Evolutionary conservation across 345 rosid genomes (phyloP), one percentile per base, ranked within the genome.

Genomic region (Kernera saxatilis): DNA sequence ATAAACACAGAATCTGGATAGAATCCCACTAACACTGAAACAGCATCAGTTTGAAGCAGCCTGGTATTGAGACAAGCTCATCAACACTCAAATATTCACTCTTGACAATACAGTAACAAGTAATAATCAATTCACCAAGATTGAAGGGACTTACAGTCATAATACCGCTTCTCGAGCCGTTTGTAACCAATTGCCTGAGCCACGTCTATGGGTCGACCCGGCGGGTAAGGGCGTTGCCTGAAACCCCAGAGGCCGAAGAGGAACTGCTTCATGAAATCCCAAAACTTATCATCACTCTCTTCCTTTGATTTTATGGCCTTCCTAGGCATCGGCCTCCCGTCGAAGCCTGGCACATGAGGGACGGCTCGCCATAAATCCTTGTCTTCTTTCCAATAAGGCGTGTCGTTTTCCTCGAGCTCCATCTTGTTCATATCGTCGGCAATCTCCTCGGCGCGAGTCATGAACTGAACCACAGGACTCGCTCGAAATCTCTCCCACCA

Each of bases 181-280:
- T 93, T 84, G 65, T 86, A 93, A 19, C 97, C 97, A 51, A 93
- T 85, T 8, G 98, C 98, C 77, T 93, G 98, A 43, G 97, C 93
- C 41, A 88, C 90, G 69, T 93, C 95, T 18, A 86, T 84, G 30
- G 98, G 97, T 50, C 87, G 79, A 55, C 93, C 84, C 0, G 90
- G 84, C 0, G 97, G 97, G 78, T 93, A 93, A 5, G 98, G 97
- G 36, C 98, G 72, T 61, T 90, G 97, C 10, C 93, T 66, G 72
- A 87, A 93, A 17, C 98, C 98, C 98, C 96, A 90, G 6, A 93
- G 91, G 1, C 98, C 95, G 15, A 93, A 88, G 46, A 81, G 80
- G 74, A 93, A 90, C 84, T 93, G 92, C 73, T 77, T 82, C 61
- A 85, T 72, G 69, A 90, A 93, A 83, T 90, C 97, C 93, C 95